Conservation (phyloP, 306 rosid species). For the Prunus persica region DNA sequence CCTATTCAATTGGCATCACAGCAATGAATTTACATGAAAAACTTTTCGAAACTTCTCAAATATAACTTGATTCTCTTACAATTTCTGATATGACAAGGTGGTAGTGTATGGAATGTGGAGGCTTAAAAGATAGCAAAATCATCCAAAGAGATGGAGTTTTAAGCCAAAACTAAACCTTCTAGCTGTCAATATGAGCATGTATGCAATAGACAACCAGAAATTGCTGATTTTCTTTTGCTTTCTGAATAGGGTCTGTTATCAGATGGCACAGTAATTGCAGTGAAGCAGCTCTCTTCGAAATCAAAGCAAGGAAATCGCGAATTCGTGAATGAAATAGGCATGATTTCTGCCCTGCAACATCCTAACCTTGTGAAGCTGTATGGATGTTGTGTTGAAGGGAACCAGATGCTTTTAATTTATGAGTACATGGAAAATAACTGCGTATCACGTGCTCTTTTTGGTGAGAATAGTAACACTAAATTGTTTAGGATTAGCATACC, state of each 20-base stretch:
- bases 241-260: slow-evolving; percentile 68
- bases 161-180: too few relatives aligned
- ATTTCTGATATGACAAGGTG: too few relatives aligned
- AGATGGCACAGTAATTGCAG: slow-evolving; percentile 85
- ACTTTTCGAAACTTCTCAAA: too few relatives aligned
- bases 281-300: slow-evolving; percentile 88
- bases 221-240: slow-evolving; percentile 2
- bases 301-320: slow-evolving; percentile 98
- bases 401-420: slow-evolving; percentile 74
- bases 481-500: background rate
- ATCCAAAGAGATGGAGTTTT: too few relatives aligned
- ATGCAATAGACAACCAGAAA: background rate
- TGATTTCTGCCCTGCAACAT: slow-evolving; percentile 89
- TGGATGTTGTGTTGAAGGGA: slow-evolving; percentile 92
- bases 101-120: too few relatives aligned
- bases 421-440: slow-evolving; percentile 97
- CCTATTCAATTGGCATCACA: too few relatives aligned
- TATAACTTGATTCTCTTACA: too few relatives aligned
- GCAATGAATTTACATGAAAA: too few relatives aligned
- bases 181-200: background rate
- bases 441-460: slow-evolving; percentile 80
- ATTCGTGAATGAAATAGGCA: slow-evolving; percentile 90
- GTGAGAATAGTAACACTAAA: slow-evolving; percentile 39
- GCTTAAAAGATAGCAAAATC: too few relatives aligned
- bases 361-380: slow-evolving; percentile 92